Conservation (phyloP, 805 yeast genomes). For the Pichia nakasei region DNA sequence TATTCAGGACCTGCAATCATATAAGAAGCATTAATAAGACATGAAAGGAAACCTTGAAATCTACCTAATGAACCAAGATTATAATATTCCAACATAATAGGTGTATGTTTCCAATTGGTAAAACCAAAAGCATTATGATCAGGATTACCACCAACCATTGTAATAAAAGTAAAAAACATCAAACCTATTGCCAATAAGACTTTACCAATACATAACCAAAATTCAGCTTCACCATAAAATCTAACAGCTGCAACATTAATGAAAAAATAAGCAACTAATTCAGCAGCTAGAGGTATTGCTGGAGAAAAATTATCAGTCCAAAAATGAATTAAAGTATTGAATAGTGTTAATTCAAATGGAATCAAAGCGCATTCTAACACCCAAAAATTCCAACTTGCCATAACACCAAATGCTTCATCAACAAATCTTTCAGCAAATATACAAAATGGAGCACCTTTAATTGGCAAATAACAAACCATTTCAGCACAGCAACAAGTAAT, state of each 20-base stretch:
- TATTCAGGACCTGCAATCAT: slow-evolving; percentile 60
- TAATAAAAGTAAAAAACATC: slow-evolving; percentile 39
- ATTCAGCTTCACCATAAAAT: slow-evolving; percentile 44
- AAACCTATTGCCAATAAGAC: slow-evolving; percentile 40
- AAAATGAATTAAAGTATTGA: slow-evolving; percentile 46
- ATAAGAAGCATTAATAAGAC: slow-evolving; percentile 55
- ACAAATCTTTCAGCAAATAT: slow-evolving; percentile 38
- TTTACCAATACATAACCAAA: slow-evolving; percentile 38
- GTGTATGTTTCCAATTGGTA: slow-evolving; percentile 35
- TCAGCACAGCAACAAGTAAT: slow-evolving; percentile 37
- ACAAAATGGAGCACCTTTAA: slow-evolving; percentile 36
- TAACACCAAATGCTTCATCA: slow-evolving; percentile 36
- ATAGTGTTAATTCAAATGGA: slow-evolving; percentile 41
- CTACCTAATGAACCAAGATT: slow-evolving; percentile 33
- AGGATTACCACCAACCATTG: slow-evolving; percentile 53
- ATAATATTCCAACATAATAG: slow-evolving; percentile 25
- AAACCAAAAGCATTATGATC: slow-evolving; percentile 43
- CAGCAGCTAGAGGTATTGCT: slow-evolving; percentile 37
- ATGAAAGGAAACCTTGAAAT: slow-evolving; percentile 41
- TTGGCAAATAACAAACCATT: slow-evolving; percentile 37
- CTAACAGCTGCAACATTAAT: slow-evolving; percentile 40
- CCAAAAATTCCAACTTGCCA: slow-evolving; percentile 42
- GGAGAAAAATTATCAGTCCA: slow-evolving; percentile 43
- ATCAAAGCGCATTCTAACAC: slow-evolving; percentile 38
- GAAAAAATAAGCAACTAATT: slow-evolving; percentile 33